Evolutionary conservation across 352 stramenopile species (phyloP), one percentile per base, ranked within the genome.

Genomic region (Phytopythium vexans): DNA sequence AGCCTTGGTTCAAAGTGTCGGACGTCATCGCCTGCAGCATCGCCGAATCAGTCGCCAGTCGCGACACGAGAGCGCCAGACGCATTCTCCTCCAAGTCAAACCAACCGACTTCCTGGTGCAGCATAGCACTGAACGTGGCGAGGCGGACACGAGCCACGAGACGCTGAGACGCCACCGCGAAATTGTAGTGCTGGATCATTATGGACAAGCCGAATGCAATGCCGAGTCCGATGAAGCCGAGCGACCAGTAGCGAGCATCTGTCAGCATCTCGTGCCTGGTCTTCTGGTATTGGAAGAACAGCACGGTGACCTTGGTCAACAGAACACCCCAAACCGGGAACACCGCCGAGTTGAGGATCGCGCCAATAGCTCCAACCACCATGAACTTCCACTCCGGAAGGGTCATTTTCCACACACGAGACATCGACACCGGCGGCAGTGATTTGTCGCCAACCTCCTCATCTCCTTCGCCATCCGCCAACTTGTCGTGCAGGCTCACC

Each of bases 21-120:
- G 66, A 57, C 1, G 65, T 76, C 52, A 80, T 68, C 10, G 65
- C 58, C 51, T 87, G 76, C 27, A 92, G 59, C 7, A 76, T 71
- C 2, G 74, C 69, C 9, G 78, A 60, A 52, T 92, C 82, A 0
- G 66, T 86, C 9, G 77, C 63, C 15, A 92, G 52, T 0, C 77
- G 68, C n/a, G 69, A 58, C 0, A 78, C 58, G 16, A 92, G 60
- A 11, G 70, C 74, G 11, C 82, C 82, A 1, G 77, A 75, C 9
- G 75, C 58, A 48, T 90, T 83, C 15, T 79, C 48, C 11, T 77
- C 52, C 11, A 60, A 16, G 52, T 93, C 78, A 64, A 91, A 91
- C 70, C 77, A 93, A 6, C 62, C 78, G 15, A 89, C 49, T 41
- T 93, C 73, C 59, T 89, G 79, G 15, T 53, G 54, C 3, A 92